Conservation (phyloP, 208 protist species). For the Wallacemonas sp. region DNA sequence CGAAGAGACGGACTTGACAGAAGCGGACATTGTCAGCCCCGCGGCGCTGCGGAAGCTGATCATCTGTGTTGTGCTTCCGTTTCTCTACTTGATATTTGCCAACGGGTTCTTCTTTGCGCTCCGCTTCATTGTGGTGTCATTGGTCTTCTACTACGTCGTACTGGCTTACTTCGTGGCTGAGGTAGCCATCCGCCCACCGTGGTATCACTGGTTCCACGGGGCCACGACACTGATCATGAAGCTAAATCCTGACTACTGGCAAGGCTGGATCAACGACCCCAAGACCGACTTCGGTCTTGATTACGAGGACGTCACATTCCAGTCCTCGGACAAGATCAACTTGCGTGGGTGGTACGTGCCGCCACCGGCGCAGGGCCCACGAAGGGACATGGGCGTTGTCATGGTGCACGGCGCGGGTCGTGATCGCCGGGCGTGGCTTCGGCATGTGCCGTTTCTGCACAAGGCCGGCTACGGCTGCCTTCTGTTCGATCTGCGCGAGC, state of each 20-base stretch:
- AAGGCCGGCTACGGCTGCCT: constrained; percentile 78
- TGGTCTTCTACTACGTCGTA: constrained; percentile 75
- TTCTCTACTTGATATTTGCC: constrained; percentile 78
- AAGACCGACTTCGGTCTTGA: constrained; percentile 73
- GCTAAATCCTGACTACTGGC: constrained; percentile 86
- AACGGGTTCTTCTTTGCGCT: constrained; percentile 71
- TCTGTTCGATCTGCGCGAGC: constrained; percentile 91
- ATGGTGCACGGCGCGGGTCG: constrained; percentile 90
- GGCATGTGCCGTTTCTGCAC: constrained; percentile 86
- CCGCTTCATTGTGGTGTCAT: constrained; percentile 54
- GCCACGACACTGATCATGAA: constrained; percentile 49
- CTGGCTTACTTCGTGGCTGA: constrained; percentile 91
- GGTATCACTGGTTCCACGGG: constrained; percentile 84
- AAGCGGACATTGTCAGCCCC: constrained; percentile 76
- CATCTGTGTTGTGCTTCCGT: constrained; percentile 55
- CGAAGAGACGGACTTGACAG: constrained; percentile 42
- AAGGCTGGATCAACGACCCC: constrained; percentile 81
- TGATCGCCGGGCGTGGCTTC: constrained; percentile 87
- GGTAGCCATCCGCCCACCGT: constrained; percentile 82
- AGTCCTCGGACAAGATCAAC: constrained; percentile 62
- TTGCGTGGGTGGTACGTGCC: constrained; percentile 88
- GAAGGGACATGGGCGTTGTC: constrained; percentile 65
- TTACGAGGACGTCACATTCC: constrained; percentile 83
- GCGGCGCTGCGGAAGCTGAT: constrained; percentile 68
- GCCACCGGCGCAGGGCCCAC: constrained; percentile 14